Evolutionary conservation across 371 early-diverging fungal species (phyloP).

Genomic region (Lichtheimia ornata): DNA sequence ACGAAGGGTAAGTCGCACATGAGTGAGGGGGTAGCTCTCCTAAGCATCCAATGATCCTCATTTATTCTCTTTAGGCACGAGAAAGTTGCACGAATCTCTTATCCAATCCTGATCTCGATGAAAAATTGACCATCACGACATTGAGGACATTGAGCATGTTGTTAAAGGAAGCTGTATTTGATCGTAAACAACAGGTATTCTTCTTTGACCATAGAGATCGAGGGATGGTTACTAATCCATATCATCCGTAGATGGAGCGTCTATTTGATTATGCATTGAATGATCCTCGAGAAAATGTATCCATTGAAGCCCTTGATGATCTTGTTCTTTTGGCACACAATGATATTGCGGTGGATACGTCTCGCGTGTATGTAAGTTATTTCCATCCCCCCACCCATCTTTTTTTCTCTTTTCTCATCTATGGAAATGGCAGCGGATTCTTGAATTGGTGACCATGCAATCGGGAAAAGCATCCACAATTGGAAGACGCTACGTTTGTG

Average conservation of each 20-base stretch:
- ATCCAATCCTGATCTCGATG: constrained; percentile 35
- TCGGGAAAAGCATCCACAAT: neutral
- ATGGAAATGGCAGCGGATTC: neutral
- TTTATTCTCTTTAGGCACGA: constrained; percentile 36
- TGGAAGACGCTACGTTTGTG: constrained; percentile 5
- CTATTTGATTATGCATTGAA: constrained; percentile 33
- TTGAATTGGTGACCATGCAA: constrained; percentile 1
- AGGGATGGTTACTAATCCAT: neutral
- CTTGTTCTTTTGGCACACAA: constrained; percentile 30
- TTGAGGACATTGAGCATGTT: constrained; percentile 51
- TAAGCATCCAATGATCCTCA: neutral
- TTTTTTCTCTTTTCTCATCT: too few species aligned
- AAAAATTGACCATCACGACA: constrained; percentile 40
- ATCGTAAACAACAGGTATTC: constrained; percentile 49
- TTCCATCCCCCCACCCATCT: neutral
- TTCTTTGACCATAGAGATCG: neutral
- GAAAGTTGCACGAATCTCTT: constrained; percentile 46
- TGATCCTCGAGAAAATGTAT: constrained; percentile 33
- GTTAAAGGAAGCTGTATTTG: constrained; percentile 50
- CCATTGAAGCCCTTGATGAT: constrained; percentile 30
- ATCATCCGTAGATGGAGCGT: neutral
- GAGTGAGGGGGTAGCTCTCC: too few species aligned
- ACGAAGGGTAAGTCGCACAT: constrained; percentile 29
- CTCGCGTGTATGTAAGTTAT: constrained; percentile 31
- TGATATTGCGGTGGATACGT: constrained; percentile 32